Conservation (phyloP, 257 asterid species). For the Solanum sejunctum region DNA sequence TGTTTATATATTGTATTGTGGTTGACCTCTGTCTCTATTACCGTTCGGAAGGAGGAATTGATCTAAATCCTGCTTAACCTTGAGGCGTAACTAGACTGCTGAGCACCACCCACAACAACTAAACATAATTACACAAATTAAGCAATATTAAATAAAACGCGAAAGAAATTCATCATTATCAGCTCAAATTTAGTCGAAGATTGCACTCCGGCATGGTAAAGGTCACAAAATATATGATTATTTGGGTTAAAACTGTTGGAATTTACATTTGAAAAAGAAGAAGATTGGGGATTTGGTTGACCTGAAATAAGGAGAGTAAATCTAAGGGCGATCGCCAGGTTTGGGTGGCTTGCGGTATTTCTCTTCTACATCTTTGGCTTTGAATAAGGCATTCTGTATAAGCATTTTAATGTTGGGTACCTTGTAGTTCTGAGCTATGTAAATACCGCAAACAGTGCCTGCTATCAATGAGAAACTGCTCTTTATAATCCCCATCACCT, state of each 20-base stretch:
- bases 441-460: constrained; percentile 35
- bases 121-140: background rate
- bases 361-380: constrained; percentile 40
- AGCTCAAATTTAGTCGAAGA: background rate
- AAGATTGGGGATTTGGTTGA: background rate
- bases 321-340: constrained; percentile 28
- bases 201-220: background rate
- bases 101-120: background rate
- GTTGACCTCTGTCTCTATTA: background rate
- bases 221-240: background rate
- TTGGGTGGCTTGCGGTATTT: constrained; percentile 49
- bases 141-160: background rate
- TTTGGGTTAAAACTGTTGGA: background rate
- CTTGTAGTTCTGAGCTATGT: constrained; percentile 46
- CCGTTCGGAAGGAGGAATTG: background rate
- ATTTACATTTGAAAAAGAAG: background rate
- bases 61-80: background rate
- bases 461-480: constrained; percentile 10
- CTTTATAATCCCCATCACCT: constrained; percentile 20
- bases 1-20: background rate
- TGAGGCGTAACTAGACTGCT: background rate
- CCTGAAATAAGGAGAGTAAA: background rate
- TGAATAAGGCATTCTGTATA: constrained; percentile 20
- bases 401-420: constrained; percentile 36
- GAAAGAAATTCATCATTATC: background rate